These are phyloP conservation scores for Trapa bicornis DNA, from an alignment of 345 rosid genomes.

Conservation along the genomic window DNA sequence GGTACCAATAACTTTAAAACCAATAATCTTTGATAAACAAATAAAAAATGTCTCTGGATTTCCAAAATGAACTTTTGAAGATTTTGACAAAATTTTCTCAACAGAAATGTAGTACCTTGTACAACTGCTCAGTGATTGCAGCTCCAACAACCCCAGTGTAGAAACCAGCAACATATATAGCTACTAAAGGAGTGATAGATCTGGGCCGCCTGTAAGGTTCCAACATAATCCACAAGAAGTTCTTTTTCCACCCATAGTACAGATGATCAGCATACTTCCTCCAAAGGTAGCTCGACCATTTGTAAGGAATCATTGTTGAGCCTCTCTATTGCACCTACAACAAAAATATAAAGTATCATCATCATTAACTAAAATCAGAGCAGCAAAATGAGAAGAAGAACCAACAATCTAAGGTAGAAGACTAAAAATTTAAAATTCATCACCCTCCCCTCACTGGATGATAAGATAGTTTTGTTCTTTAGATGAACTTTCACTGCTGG, in stretches of 20 bases:
- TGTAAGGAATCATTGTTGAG: background rate
- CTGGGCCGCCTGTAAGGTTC: constrained; percentile 74
- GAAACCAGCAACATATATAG: constrained; percentile 63
- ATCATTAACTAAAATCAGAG: background rate
- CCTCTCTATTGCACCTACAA: background rate
- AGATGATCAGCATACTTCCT: constrained; percentile 72
- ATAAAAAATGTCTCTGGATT: background rate
- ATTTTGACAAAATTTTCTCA: background rate
- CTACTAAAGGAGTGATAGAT: constrained; percentile 59
- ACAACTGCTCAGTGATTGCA: constrained; percentile 75
- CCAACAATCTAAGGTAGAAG: background rate
- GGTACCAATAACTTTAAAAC: background rate
- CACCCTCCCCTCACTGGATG: background rate
- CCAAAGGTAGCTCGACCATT: constrained; percentile 64
- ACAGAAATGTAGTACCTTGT: constrained; percentile 36
- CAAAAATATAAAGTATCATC: background rate
- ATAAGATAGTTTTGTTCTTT: background rate
- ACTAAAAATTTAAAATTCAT: no score
- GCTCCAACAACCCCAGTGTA: constrained; percentile 83
- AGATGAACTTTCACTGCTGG: no score
- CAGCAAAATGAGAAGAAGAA: background rate
- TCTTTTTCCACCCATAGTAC: constrained; percentile 63
- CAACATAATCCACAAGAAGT: constrained; percentile 74
- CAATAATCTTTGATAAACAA: background rate
- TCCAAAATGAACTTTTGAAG: background rate